Conservation (phyloP, 257 asterid genomes). For the Craterostigma plantagineum region DNA sequence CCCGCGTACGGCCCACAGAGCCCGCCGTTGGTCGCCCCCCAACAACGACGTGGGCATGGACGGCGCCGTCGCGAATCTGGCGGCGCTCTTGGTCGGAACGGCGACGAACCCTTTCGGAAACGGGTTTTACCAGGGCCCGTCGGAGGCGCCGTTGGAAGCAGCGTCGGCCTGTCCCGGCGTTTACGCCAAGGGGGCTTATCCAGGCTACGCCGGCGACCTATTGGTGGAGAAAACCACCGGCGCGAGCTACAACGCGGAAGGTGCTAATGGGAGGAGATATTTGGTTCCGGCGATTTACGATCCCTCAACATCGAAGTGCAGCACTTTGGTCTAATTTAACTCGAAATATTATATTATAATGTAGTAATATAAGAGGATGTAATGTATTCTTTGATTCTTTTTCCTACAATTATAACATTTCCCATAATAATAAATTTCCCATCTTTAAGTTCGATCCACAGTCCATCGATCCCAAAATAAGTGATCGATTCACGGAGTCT, state of each 20-base stretch:
- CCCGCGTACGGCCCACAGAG: neutral
- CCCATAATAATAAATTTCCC: too few species aligned
- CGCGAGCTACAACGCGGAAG: neutral
- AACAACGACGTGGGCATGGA: neutral
- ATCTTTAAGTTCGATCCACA: too few species aligned
- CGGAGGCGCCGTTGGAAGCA: neutral
- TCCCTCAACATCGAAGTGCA: neutral
- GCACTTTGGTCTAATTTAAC: neutral
- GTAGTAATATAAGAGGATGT: too few species aligned
- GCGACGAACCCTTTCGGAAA: neutral
- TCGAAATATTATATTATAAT: too few species aligned
- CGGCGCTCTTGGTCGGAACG: neutral
- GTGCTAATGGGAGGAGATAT: neutral
- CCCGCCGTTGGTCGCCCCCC: neutral
- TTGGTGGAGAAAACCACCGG: neutral
- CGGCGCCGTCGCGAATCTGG: neutral
- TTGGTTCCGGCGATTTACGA: neutral
- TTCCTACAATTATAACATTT: too few species aligned
- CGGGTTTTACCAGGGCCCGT: neutral
- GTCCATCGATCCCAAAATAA: too few species aligned
- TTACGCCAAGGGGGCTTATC: constrained; percentile 1
- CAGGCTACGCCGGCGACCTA: neutral
- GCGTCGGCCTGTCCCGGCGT: constrained; percentile 1
- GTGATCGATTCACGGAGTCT: too few species aligned
- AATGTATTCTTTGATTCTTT: too few species aligned